Base-by-base conservation (phyloP, 2,329 filamentous ascomycete genomes). In the Penicillium sp. region DNA sequence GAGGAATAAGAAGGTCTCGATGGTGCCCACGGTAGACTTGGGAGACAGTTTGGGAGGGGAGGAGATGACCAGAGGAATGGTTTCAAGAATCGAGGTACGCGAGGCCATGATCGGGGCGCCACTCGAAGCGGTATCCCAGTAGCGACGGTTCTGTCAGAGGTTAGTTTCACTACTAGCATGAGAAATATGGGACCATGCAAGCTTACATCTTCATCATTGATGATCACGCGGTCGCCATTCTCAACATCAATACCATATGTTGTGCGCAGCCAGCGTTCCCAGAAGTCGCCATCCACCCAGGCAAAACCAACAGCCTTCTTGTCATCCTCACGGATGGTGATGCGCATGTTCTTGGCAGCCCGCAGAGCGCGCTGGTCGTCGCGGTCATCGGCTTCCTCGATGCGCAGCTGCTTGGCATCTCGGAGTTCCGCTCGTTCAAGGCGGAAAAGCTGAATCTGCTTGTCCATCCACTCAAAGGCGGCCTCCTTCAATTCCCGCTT, bases 381-480 rank as follows among this genome's bases (percentile, higher is more conserved):
- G 40, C 89, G 86, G 66, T 96, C 91, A 66, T 96, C 86, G 4
- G 93, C 94, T 69, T 98, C 93, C 67, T 98, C 93, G 45, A 98
- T 93, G 39, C 91, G 84, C 53, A 96, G 77, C 67, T 97, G 89
- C 74, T 98, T 98, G 4, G 89, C 84, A 68, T 97, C 90, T 42
- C 93, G 85, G 40, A 96, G 77, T 68, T 95, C 93, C 72, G 96
- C 89, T 47, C 91, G 79, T 70, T 97, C 91, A 13, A 94, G 81
- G 67, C 95, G 88, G 76, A 95, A 96, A 31, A 89, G 78, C 58
- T 91, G 84, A 14, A 88, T 86, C 69, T 96, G 88, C 72, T 94
- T 93, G 68, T 97, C 91, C 80, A 97, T 95, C 90, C 93, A 98
- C 68, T 97, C 93, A 50, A 90, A 79, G 7, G 93, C 93, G 1